Evolutionary conservation across 345 rosid genomes (phyloP), one percentile per base, ranked within the genome.

Genomic region (Limnanthes douglasii): DNA sequence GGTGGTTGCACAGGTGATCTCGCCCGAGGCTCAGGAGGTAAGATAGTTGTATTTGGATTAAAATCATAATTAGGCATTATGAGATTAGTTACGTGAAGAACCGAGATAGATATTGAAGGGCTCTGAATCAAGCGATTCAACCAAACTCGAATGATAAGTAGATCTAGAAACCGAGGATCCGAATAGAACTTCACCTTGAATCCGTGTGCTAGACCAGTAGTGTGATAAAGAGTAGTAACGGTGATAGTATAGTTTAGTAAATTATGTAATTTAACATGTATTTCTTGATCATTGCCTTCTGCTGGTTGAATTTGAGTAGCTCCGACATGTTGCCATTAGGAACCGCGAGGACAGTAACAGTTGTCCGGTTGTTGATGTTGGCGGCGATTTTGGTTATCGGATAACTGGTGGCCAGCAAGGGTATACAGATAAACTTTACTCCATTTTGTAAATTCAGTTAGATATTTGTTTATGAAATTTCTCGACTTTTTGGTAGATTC

Each of bases 211-310:
- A 63, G 64, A 1, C 96, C 94, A 41, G 81, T 86, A 13, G 96
- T 66, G 50, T 78, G 96, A 61, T 74, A 70, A 28, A 86, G 94
- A 22, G 86, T 86, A 38, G 94, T 75, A 40, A 66, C 45, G 45
- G 72, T 63, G 2, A 61, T 53, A 33, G 84, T 37, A 48, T 76
- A 81, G 1, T 68, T 48, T 46, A 74, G 54, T 43, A 81, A 65
- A 54, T 66, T 53, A 49, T 74, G 84, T 56, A 86, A 86, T 54
- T 77, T 81, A 7, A 50, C 43, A 86, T 76, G 47, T 40, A 69
- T 15, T 49, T 68, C 45, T 86, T 86, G 43, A 77, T 51, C 47
- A 64, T 65, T 34, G 68, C 37, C 37, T 65, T 52, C 2, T 90
- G 67, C 46, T 57, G 67, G 31, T 27, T 54, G 6, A n/a, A n/a